Percentiles rank a stretch among this genome's conserved stretches.
These are phyloP conservation scores for Colletotrichum cuscutae DNA, from an alignment of 2,329 filamentous ascomycete genomes.

Conservation along the genomic window DNA sequence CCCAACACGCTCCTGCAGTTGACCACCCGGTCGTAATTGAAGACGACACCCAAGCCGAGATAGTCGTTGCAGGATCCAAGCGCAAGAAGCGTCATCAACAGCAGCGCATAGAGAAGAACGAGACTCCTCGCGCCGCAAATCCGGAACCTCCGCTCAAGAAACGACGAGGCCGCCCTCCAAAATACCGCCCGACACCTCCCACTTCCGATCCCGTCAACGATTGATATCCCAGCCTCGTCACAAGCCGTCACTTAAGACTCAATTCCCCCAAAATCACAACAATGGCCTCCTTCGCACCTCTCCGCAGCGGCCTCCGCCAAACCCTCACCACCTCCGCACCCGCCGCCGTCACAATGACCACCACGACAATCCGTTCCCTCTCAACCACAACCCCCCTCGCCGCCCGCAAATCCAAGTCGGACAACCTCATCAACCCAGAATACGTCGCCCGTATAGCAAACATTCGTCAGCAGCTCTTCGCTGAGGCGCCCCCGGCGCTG, in stretches of 20 bases:
- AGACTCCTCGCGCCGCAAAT: too few species aligned
- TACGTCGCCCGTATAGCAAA: constrained; percentile 56
- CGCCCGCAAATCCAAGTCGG: constrained; percentile 38
- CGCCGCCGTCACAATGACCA: constrained; percentile 22
- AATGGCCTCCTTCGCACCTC: constrained; percentile 34
- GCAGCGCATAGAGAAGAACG: background rate
- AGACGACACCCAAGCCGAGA: background rate
- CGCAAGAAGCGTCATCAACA: background rate
- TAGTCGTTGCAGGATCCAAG: background rate
- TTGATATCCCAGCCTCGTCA: background rate
- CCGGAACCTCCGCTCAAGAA: background rate
- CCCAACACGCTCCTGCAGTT: background rate
- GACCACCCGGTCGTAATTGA: background rate
- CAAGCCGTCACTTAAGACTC: background rate
- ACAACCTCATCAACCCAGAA: constrained; percentile 43
- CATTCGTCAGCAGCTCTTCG: constrained; percentile 60
- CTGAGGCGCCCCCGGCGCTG: constrained; percentile 72
- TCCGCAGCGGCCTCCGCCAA: constrained; percentile 43
- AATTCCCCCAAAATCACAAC: background rate
- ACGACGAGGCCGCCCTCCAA: background rate
- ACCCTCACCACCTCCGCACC: constrained; percentile 23
- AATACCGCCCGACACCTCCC: background rate
- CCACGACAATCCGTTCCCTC: constrained; percentile 37
- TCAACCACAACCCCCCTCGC: constrained; percentile 41
- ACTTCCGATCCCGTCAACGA: background rate